phyloP scores from a whole-genome alignment of 2,329 filamentous ascomycete species.

The Sporothrix globosa region DNA sequence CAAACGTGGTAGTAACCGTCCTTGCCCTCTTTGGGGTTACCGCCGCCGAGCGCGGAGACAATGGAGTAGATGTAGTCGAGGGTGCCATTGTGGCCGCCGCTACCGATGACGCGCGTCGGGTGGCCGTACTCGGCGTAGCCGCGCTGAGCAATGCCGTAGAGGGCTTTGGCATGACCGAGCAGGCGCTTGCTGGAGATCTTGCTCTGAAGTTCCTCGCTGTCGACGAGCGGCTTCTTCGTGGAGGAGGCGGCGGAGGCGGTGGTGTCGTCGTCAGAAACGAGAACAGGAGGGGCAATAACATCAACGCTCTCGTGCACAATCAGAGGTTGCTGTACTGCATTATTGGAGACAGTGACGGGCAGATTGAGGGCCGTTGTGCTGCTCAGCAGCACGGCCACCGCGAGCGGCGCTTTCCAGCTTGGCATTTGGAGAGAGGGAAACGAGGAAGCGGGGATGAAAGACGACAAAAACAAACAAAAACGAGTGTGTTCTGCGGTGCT shows the following conservation, averaged over 20 bases:
- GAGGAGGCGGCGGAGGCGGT: not conserved
- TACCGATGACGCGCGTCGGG: conserved; percentile 72
- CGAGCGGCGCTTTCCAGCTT: conserved; percentile 32
- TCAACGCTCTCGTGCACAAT: not conserved
- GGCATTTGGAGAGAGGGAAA: conserved; percentile 26
- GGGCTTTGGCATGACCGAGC: conserved; percentile 60
- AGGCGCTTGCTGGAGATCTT: conserved; percentile 61
- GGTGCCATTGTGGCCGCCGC: conserved; percentile 65
- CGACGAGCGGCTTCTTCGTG: conserved; percentile 40
- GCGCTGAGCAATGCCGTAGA: conserved; percentile 65
- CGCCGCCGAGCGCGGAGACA: conserved; percentile 55
- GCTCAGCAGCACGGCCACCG: conserved; percentile 34
- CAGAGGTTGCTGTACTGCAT: conserved; percentile 30
- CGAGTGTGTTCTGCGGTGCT: conserved; percentile 7
- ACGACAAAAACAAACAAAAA: not conserved
- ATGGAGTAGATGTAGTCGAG: conserved; percentile 64
- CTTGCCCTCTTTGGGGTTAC: conserved; percentile 27
- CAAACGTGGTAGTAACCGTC: conserved; percentile 61
- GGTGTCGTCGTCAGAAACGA: not conserved
- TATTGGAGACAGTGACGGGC: conserved; percentile 16
- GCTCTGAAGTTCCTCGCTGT: conserved; percentile 59
- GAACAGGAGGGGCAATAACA: not conserved
- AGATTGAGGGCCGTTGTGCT: conserved; percentile 30
- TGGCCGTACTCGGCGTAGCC: conserved; percentile 65
- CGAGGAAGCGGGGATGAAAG: not conserved